phyloP scores from a whole-genome alignment of 1,284 basidiomycete genomes.

The Cutaneotrichosporon arboriforme region DNA sequence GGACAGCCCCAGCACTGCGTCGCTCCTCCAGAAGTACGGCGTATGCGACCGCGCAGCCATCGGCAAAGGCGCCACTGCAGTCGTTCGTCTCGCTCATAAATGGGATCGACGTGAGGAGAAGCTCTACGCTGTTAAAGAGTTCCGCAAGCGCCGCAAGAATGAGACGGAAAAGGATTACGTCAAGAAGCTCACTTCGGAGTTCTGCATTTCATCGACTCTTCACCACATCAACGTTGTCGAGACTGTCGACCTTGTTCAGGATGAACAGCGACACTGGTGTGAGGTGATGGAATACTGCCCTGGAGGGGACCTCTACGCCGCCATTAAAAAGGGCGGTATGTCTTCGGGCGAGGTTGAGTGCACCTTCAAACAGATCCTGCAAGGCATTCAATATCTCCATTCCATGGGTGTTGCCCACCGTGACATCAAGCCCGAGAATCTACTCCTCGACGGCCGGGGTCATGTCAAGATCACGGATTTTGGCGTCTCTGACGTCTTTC shows the following conservation, averaged over 20 bases:
- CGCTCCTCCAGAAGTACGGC: slow-evolving; percentile 84
- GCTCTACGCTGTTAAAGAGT: slow-evolving; percentile 99
- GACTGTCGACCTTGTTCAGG: slow-evolving; percentile 96
- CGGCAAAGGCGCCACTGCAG: slow-evolving; percentile 94
- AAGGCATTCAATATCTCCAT: slow-evolving; percentile 63
- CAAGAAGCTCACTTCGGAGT: slow-evolving; percentile 99
- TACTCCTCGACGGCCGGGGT: slow-evolving; percentile 87
- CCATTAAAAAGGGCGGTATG: slow-evolving; percentile 97
- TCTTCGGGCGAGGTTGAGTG: slow-evolving; percentile 90
- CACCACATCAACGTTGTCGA: slow-evolving; percentile 97
- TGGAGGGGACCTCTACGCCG: slow-evolving; percentile 92
- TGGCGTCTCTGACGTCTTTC: slow-evolving; percentile 95
- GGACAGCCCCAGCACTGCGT: slow-evolving; percentile 44
- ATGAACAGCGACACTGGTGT: slow-evolving; percentile 94
- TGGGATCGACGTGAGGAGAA: slow-evolving; percentile 97
- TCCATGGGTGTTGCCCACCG: slow-evolving; percentile 93
- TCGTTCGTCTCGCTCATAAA: slow-evolving; percentile 94
- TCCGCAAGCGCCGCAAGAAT: slow-evolving; percentile 95
- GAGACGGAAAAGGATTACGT: slow-evolving; percentile 99
- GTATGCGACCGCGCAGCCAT: slow-evolving; percentile 95
- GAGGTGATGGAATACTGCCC: slow-evolving; percentile 99
- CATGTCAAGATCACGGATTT: slow-evolving; percentile 99
- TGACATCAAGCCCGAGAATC: slow-evolving; percentile 96
- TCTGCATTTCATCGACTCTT: slow-evolving; percentile 96
- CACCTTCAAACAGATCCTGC: slow-evolving; percentile 94